Base-by-base conservation (phyloP, 176 grass and related monocot genomes). In the Oryza australiensis region DNA sequence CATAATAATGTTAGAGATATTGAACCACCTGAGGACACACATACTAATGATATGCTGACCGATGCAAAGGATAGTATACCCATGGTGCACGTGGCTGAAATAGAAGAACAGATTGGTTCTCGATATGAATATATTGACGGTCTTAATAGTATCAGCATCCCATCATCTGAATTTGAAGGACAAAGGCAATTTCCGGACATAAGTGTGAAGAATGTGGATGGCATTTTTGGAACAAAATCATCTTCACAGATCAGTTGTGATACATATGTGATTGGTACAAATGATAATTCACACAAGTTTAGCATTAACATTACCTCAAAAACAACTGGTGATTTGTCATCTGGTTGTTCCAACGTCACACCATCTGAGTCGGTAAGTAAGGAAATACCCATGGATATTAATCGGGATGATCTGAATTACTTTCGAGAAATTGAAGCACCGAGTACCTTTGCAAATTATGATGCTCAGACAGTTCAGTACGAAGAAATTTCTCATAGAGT, bases 321-420 rank as follows among this genome's bases (percentile, higher is more conserved):
- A 85, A 67, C 29, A 55, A 43, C n/a, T 75, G 72, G 51, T 67
- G 62, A 37, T 40, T 74, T 75, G 26, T 64, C 55, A 49, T 77
- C 45, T 79, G 26, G 63, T 51, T 20, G 13, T 77, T 27, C 72
- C 6, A 49, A 64, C 38, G 29, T 10, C 15, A 26, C 40, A 65
- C 27, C 75, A 72, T 79, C 66, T 72, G 75, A 48, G 27, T 29
- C 38, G 13, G 49, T 46, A 64, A 72, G 49, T 11, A 64, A 72
- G 0, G 5, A 77, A 78, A 5, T 41, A 51, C 59, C 16, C 41
- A 13, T n/a, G 11, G 55, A 46, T 15, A 83, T 28, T 46, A 33
- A 15, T 79, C 55, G 27, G 46, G 72, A 62, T 64, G 55, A 64
- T 85, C n/a, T 49, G 20, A 48, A 35, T 85, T 45, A 11, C 38